Percentiles rank a stretch among this genome's conserved stretches.
Evolutionary conservation across 805 yeast species (phyloP).

Genomic region (Metschnikowia rubicola): DNA sequence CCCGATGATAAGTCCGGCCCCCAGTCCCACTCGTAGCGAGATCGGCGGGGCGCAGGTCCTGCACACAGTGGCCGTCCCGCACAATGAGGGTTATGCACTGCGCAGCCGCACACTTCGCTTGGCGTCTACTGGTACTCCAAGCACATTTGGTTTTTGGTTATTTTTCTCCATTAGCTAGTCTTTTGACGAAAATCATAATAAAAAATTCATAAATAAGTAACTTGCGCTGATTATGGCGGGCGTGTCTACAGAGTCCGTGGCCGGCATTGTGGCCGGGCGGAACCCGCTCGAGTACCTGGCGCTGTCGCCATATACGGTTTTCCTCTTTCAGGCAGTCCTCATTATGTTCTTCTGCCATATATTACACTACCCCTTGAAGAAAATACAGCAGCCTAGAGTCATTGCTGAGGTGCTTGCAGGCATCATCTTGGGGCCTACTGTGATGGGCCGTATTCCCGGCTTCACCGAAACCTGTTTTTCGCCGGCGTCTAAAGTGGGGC

Average conservation of each 20-base stretch:
- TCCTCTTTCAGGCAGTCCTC: conserved; percentile 65
- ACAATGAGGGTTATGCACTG: background rate
- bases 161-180: too few species aligned
- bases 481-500: conserved; percentile 53
- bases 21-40: background rate
- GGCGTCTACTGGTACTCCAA: too few species aligned
- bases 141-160: too few species aligned
- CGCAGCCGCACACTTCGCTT: background rate
- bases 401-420: conserved; percentile 82
- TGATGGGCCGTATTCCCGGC: conserved; percentile 65
- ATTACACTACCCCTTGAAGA: conserved; percentile 57
- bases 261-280: conserved; percentile 69
- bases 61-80: background rate
- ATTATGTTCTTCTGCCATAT: conserved; percentile 59
- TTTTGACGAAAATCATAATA: too few species aligned
- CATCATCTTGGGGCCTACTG: conserved; percentile 71
- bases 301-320: conserved; percentile 61
- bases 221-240: conserved; percentile 24
- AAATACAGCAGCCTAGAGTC: conserved; percentile 70
- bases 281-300: conserved; percentile 63
- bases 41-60: background rate
- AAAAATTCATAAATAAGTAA: too few species aligned
- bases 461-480: conserved; percentile 69
- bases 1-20: too few species aligned
- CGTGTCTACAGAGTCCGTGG: conserved; percentile 40